phyloP scores from a whole-genome alignment of 73 alveolate genomes.

The Tetrahymena elliotti region DNA sequence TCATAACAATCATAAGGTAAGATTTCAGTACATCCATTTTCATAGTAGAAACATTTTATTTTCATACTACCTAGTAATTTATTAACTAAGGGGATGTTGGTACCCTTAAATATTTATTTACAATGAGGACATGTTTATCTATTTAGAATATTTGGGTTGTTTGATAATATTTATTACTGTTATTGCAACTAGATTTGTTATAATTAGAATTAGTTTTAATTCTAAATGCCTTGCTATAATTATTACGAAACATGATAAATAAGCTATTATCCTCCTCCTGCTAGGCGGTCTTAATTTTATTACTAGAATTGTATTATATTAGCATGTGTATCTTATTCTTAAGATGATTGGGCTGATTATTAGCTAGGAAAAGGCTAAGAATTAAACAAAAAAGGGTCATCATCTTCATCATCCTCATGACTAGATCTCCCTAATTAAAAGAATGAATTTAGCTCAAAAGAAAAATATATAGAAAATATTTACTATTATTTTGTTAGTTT shows the following conservation, averaged over 20 bases:
- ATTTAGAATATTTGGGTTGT: background rate
- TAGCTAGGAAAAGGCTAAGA: background rate
- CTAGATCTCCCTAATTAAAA: background rate
- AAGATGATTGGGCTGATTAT: background rate
- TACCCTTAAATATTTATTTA: background rate
- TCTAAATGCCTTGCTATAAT: background rate
- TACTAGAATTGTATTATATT: background rate
- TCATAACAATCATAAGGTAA: background rate
- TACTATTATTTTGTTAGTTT: background rate
- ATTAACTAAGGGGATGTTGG: background rate
- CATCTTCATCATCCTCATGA: background rate
- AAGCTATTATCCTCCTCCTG: background rate
- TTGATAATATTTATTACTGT: background rate
- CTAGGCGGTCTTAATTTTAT: background rate
- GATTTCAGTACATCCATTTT: background rate
- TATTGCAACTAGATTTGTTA: background rate
- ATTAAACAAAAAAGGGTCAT: background rate
- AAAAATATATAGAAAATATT: background rate
- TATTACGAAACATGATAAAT: background rate
- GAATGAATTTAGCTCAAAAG: background rate
- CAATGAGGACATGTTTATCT: background rate
- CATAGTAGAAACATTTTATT: background rate
- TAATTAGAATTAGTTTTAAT: background rate
- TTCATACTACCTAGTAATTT: background rate
- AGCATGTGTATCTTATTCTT: background rate